phyloP scores from a whole-genome alignment of 768 basidiomycete genomes.

The Suillus subalutaceus region DNA sequence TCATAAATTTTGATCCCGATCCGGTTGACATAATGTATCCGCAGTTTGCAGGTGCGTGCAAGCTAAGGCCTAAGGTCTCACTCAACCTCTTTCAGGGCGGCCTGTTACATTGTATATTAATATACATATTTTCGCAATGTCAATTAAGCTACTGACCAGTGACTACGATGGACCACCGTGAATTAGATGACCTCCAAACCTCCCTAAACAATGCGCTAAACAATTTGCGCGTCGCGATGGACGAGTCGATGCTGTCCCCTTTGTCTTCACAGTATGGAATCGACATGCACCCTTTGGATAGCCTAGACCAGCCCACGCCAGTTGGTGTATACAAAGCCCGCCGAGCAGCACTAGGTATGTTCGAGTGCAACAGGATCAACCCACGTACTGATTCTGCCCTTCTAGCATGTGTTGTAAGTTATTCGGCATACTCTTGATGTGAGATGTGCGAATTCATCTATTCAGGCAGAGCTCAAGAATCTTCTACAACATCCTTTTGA shows the following conservation, averaged over 20 bases:
- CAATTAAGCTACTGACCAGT: neutral
- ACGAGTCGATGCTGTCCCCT: neutral
- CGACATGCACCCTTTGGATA: constrained; percentile 7
- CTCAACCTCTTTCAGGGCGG: too few species aligned
- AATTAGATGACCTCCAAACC: neutral
- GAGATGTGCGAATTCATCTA: neutral
- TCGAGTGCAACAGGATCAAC: neutral
- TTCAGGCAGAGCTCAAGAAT: constrained; percentile 10
- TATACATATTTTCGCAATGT: neutral
- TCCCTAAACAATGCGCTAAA: constrained; percentile 4
- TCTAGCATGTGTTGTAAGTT: neutral
- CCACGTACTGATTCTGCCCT: neutral
- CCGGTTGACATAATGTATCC: too few species aligned
- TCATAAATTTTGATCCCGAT: too few species aligned
- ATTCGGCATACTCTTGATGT: neutral
- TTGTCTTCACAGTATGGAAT: constrained; percentile 1
- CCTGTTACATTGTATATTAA: too few species aligned
- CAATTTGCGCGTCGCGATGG: neutral
- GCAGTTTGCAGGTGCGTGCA: too few species aligned
- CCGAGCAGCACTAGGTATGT: constrained; percentile 3
- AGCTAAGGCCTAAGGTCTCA: too few species aligned
- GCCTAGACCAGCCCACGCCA: neutral
- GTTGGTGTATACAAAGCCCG: constrained; percentile 7
- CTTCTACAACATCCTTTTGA: constrained; percentile 10
- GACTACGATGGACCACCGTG: neutral